Evolutionary conservation across 2,329 filamentous ascomycete species (phyloP), one percentile per base, ranked within the genome.

Genomic region (Pseudogymnoascus sp.): DNA sequence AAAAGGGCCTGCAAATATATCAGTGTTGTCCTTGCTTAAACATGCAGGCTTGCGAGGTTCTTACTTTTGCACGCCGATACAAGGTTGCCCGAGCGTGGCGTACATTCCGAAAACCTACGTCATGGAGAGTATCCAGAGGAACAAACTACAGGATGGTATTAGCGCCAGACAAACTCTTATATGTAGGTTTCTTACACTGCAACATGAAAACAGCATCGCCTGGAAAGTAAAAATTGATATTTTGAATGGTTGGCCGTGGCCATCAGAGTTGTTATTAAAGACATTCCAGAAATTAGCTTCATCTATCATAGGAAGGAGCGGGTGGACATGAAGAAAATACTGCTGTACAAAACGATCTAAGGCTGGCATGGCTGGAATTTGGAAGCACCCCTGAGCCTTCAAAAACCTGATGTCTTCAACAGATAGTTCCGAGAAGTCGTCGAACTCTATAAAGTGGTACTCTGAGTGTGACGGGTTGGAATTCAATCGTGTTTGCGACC

Each of bases 251-350:
- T 34, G 31, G 31, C 69, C 72, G 9, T 73, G 71, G 5, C 53
- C 59, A 38, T 63, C 66, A 9, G 66, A 69, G 60, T 69, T 68
- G 18, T 71, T 64, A 53, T 70, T 72, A 64, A 78, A 78, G 61
- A 78, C 70, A 62, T 80, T 76, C 80, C 80, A 82, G 63, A 81
- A 80, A 42, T 79, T 74, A 0, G 77, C 77, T 67, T 83, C 77
- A 60, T 79, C 75, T 28, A 80, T 65, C 21, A 80, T 68, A 0
- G 78, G 78, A 31, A 79, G 69, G 31, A 78, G 66, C 1, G 78
- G 77, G 62, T 80, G 78, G n/a, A 80, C 76, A 62, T 79, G 77
- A 11, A 79, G 69, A 63, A 80, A 80, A 65, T 79, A 80, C 59
- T 80, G 76, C 66, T 77, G 75, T 3, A 82, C 73, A 63, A 83